Conservation (phyloP, 78 protist species). For the Dictyostelium firmibasis region DNA sequence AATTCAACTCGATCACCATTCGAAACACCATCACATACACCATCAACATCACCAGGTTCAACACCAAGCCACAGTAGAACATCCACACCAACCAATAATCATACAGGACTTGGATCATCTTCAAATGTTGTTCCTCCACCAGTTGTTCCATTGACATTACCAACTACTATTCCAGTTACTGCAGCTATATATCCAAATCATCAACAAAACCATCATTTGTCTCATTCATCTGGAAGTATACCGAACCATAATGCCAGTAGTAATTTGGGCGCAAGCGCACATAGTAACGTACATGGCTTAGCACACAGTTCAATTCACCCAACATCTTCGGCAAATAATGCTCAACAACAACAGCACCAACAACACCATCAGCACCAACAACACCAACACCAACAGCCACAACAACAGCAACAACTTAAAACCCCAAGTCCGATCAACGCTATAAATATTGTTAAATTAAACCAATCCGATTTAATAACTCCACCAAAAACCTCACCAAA, state of each 20-base stretch:
- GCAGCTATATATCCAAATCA: neutral
- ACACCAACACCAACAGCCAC: neutral
- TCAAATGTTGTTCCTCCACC: neutral
- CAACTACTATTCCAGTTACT: conserved; percentile 8
- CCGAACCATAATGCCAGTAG: neutral
- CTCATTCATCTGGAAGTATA: conserved; percentile 17
- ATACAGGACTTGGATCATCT: neutral
- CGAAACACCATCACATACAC: conserved; percentile 41
- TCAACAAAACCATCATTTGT: neutral
- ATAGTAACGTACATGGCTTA: neutral
- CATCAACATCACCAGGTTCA: conserved; percentile 59
- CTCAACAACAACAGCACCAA: neutral
- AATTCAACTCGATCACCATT: conserved; percentile 25
- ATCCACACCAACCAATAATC: conserved; percentile 27
- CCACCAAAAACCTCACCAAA: conserved; percentile 66
- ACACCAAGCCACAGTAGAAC: conserved; percentile 73
- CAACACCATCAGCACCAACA: neutral
- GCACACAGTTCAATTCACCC: neutral
- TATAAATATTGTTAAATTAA: conserved; percentile 18
- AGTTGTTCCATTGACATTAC: neutral
- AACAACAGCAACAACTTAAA: neutral
- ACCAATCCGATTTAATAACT: conserved; percentile 15
- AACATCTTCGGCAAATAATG: neutral
- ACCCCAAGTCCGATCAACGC: conserved; percentile 11
- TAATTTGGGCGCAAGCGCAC: conserved; percentile 1